Evolutionary conservation across 192 early-diverging fungal genomes (phyloP), one percentile per base, ranked within the genome.

Genomic region (Linnemannia exigua): DNA sequence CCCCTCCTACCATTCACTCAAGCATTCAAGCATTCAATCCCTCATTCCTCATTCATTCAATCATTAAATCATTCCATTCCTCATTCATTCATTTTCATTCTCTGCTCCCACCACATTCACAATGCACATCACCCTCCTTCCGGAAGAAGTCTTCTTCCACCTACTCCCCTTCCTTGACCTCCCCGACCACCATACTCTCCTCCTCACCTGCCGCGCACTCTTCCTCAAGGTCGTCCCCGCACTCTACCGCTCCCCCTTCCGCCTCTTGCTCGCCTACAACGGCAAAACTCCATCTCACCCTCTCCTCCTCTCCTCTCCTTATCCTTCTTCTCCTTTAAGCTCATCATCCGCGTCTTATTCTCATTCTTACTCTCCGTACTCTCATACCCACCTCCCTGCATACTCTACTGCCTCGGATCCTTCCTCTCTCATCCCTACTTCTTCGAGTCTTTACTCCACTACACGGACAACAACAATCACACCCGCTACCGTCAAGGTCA

Each of bases 201-300:
- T 85, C n/a, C 48, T 85, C n/a, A 79, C 77, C 50, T 85, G 83
- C 33, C 54, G 58, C 35, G 17, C 36, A 25, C 77, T 85, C 69
- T 85, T 85, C 46, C 7, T 38, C 25, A 79, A 66, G 9, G 70
- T 73, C 47, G 83, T 79, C 31, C 83, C 83, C 5, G 47, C 28
- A 11, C 77, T 85, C 31, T 85, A 85, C 25, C 77, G 77, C 6
- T 85, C 83, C 2, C 83, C 83, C 33, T 85, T 85, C 61, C 66
- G 73, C 35, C 77, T 78, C 54, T 61, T 85, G n/a, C 38, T 76
- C 4, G 54, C 63, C 38, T 79, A 47, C 76, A 78, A 85, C 66
- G 83, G 83, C 48, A 68, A 41, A 41, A 20, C 72, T 61, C 36
- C 78, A 2, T 15, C 69, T 17, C 58, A 63, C 17, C 58, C 47